phyloP scores from a whole-genome alignment of 805 yeast species.

The Cyberlindnera samutprakarnensis region DNA sequence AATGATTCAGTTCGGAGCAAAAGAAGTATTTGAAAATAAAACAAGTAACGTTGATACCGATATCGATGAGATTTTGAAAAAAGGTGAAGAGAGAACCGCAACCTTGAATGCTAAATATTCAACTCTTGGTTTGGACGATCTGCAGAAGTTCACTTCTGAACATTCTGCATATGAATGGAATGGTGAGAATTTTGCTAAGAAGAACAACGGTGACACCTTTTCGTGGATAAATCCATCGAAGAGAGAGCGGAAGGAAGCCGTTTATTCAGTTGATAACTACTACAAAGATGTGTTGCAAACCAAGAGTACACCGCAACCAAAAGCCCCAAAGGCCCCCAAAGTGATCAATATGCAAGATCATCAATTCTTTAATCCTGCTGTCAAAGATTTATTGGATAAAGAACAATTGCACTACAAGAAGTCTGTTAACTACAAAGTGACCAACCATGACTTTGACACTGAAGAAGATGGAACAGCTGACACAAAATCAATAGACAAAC shows the following conservation, averaged over 20 bases:
- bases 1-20: constrained; percentile 98
- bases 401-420: constrained; percentile 61
- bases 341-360: constrained; percentile 58
- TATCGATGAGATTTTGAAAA: constrained; percentile 72
- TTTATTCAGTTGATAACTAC: constrained; percentile 69
- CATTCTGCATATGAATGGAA: constrained; percentile 95
- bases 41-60: constrained; percentile 41
- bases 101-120: constrained; percentile 76
- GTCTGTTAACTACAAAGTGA: constrained; percentile 49
- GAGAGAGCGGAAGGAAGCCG: constrained; percentile 72
- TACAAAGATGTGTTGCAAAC: constrained; percentile 57
- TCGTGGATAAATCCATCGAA: constrained; percentile 71
- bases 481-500: constrained; percentile 7
- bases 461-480: background rate
- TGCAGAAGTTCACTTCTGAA: constrained; percentile 85
- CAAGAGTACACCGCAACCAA: constrained; percentile 34
- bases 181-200: constrained; percentile 58
- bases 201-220: constrained; percentile 31
- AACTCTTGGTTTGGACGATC: constrained; percentile 83
- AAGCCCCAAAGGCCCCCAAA: constrained; percentile 55
- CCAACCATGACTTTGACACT: constrained; percentile 42
- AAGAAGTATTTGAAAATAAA: constrained; percentile 63
- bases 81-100: constrained; percentile 78
- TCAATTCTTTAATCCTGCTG: constrained; percentile 58
- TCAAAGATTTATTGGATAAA: constrained; percentile 46